These are phyloP conservation scores for Aspergillus leporis DNA, from an alignment of 495 filamentous ascomycete species.

Conservation along the genomic window DNA sequence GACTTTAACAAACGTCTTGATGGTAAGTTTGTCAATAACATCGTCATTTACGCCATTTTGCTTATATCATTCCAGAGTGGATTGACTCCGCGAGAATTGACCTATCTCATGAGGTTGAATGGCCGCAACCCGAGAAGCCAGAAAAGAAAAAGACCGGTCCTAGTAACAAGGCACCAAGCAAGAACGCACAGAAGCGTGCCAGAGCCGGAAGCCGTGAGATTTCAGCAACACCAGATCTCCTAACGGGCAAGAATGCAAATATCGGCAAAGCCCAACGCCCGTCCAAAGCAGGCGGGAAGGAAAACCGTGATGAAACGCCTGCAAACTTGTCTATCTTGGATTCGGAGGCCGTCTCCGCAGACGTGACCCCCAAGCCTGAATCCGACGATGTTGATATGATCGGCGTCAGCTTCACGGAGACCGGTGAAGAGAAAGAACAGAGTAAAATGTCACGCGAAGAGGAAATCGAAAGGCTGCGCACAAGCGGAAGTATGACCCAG, in stretches of 20 bases:
- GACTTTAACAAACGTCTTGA: constrained; percentile 99
- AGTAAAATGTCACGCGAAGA: constrained; percentile 77
- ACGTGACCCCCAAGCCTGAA: constrained; percentile 56
- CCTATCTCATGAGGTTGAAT: constrained; percentile 74
- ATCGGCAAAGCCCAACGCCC: constrained; percentile 49
- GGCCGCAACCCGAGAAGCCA: constrained; percentile 70
- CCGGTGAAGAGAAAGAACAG: constrained; percentile 48
- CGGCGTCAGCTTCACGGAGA: constrained; percentile 54
- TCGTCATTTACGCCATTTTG: not conserved
- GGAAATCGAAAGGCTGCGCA: constrained; percentile 93
- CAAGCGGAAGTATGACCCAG: constrained; percentile 95
- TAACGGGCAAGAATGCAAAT: constrained; percentile 51
- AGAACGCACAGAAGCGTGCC: constrained; percentile 53
- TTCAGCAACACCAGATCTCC: constrained; percentile 57
- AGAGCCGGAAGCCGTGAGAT: constrained; percentile 56
- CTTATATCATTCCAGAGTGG: constrained; percentile 69
- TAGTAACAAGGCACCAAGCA: constrained; percentile 48
- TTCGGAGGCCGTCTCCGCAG: constrained; percentile 52
- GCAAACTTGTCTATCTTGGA: constrained; percentile 38
- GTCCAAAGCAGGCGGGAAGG: constrained; percentile 63
- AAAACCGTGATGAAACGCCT: constrained; percentile 51
- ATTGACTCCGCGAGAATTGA: constrained; percentile 78
- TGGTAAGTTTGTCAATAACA: constrained; percentile 33
- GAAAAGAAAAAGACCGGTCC: constrained; percentile 63
- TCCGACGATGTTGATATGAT: constrained; percentile 65